Base-by-base conservation (phyloP, 2,329 filamentous ascomycete species). In the Diaporthe velutina region DNA sequence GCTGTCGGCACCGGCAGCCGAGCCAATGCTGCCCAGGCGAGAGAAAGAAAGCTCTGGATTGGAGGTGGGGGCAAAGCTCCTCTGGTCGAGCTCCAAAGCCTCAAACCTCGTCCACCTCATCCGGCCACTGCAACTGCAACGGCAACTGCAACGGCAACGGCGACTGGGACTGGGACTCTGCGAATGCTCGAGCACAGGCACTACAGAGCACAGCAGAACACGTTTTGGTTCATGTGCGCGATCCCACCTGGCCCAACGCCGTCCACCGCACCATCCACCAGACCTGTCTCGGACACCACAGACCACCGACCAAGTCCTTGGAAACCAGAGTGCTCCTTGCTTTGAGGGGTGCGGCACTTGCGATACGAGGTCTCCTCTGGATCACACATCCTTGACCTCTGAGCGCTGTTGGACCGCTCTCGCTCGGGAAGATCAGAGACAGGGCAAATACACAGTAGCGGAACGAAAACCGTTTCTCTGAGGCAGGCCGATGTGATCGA, bases 1-100 rank as follows among this genome's bases (percentile, higher is more conserved):
- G 64, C n/a, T 52, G 33, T 67, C 64, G 64, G 64, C 45, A 40
- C 64, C 64, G 45, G 64, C 64, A 67, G 64, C 64, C 64, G 64
- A 67, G 40, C 25, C 19, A 38, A 5, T 22, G 17, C 8, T 45
- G 33, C 54, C 13, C 54, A 48, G 45, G 45, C 64, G 13, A 30
- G 15, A 28, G 8, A 33, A 19, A 33, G 28, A 61, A 61, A 61
- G 58, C 58, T 60, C 57, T 38, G 30, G 33, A n/a, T 25, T n/a
- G 30, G 55, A 25, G 55, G 55, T 38, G 55, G 33, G 33, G 33
- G 35, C 55, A 38, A 35, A 6, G 15, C 25, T 10, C 10, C 60
- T 48, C 42, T 54, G 58, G n/a, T 25, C 58, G 40, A 42, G 40
- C 40, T 42, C 17, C 40, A 15, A 42, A 28, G 35, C 57, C 13